Base-by-base conservation (phyloP, 805 yeast species). In the Maudiozyma barnettii region DNA sequence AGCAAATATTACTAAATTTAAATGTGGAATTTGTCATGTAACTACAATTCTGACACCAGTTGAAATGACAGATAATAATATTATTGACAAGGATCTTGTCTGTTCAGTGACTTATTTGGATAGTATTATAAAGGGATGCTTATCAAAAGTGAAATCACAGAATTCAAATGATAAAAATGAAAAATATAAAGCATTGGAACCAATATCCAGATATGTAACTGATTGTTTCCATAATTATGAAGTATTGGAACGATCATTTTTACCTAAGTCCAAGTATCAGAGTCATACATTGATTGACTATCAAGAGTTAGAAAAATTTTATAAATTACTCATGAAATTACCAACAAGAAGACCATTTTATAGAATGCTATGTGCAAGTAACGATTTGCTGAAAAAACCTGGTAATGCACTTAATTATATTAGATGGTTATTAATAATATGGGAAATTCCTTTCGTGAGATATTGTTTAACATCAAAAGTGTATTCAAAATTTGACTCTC, bases 391-490 rank as follows among this genome's bases (percentile, higher is more conserved):
- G 20, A 77, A 74, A 49, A 70, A 79, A 23, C 79, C 81, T 1
- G 58, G 41, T 6, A 30, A 22, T 29, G 41, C 41, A 2, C 19
- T 44, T 0, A 40, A 39, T 1, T 69, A 76, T 19, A 60, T 80
- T 26, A 60, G 69, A 40, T 84, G 87, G 82, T 54, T 86, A 1
- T 63, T 86, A 16, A 77, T 86, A 3, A 64, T 86, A 12, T 63
- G 83, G 45, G 90, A 84, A 49, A 77, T 82, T 29, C 96, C 96
- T 0, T 69, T 75, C 5, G 62, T 85, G 7, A 65, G 73, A 6
- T 66, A 71, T 20, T 74, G 82, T 9, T 64, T 79, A 16, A 46
- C 40, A 4, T 62, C 71, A 41, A 64, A 51, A 45, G 56, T 45
- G 12, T 57, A 39, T 29, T 49, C 48, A n/a, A 41, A 46, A 5